Percentiles rank a stretch among this genome's conserved stretches.
These are phyloP conservation scores for Trichoderma sp. DNA, from an alignment of 2,329 filamentous ascomycete species.

Conservation along the genomic window DNA sequence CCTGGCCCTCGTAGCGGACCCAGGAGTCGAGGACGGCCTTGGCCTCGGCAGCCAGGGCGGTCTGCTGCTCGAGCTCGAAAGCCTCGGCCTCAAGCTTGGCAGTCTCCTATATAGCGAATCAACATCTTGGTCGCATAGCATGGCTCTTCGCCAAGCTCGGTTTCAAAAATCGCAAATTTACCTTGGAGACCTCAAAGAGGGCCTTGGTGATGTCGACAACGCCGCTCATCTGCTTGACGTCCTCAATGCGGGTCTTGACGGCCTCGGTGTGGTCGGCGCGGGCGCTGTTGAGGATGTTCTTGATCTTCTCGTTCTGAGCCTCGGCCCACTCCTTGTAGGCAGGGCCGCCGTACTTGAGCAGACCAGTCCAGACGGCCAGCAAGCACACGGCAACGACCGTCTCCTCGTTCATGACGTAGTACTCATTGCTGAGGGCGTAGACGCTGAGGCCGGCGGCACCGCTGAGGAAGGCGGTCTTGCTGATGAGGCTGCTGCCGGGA, in stretches of 20 bases:
- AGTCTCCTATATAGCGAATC: conserved; percentile 67
- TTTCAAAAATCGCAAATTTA: conserved; percentile 38
- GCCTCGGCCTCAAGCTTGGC: conserved; percentile 93
- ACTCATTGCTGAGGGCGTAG: conserved; percentile 98
- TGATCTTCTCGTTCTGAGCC: conserved; percentile 85
- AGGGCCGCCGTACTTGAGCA: conserved; percentile 92
- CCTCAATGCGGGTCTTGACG: conserved; percentile 90
- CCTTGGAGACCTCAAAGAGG: conserved; percentile 97
- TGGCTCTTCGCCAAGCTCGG: not conserved
- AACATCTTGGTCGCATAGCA: not conserved
- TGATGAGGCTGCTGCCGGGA: conserved; percentile 86
- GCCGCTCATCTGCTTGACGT: conserved; percentile 88
- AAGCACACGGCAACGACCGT: conserved; percentile 91
- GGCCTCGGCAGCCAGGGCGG: conserved; percentile 85
- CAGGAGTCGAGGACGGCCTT: conserved; percentile 96
- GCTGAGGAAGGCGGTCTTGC: conserved; percentile 96
- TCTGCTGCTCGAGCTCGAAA: conserved; percentile 96
- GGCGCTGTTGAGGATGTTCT: conserved; percentile 89
- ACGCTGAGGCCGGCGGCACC: conserved; percentile 85
- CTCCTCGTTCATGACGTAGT: conserved; percentile 99
- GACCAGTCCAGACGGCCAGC: conserved; percentile 85
- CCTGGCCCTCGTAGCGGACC: conserved; percentile 97
- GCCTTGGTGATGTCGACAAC: conserved; percentile 97
- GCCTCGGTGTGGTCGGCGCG: conserved; percentile 92
- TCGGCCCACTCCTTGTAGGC: conserved; percentile 92